These are phyloP conservation scores for Chytridium lagenaria DNA, from an alignment of 371 early-diverging fungal genomes.

Conservation along the genomic window DNA sequence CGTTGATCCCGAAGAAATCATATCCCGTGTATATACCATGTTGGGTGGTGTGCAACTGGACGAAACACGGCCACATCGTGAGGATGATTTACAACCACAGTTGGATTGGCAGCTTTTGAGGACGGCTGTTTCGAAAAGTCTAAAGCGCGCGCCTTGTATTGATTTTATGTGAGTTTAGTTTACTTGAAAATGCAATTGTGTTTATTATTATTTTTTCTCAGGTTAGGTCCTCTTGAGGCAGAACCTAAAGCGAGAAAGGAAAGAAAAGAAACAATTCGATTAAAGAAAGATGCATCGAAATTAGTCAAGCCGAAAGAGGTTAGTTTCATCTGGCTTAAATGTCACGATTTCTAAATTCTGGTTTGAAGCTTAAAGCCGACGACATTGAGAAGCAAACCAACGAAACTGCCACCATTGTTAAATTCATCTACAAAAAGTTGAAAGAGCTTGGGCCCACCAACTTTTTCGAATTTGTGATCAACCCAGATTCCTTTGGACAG, in stretches of 20 bases:
- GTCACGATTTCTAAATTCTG: too few species aligned
- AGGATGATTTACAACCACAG: slow-evolving; percentile 38
- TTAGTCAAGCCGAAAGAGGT: slow-evolving; percentile 43
- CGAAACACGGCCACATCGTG: slow-evolving; percentile 22
- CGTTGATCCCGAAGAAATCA: slow-evolving; percentile 76
- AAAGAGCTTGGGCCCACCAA: slow-evolving; percentile 68
- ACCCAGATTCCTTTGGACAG: slow-evolving; percentile 90
- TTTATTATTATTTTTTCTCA: slow-evolving; percentile 27
- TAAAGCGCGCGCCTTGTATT: slow-evolving; percentile 64
- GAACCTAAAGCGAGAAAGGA: slow-evolving; percentile 64
- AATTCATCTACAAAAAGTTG: slow-evolving; percentile 63
- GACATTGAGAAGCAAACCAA: slow-evolving; percentile 85
- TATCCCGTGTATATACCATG: slow-evolving; percentile 62
- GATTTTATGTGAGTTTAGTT: slow-evolving; percentile 69
- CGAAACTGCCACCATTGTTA: slow-evolving; percentile 85
- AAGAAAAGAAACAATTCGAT: slow-evolving; percentile 31
- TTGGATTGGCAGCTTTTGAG: slow-evolving; percentile 74
- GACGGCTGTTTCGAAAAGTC: slow-evolving; percentile 58
- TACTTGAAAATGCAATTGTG: background rate
- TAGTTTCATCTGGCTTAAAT: background rate
- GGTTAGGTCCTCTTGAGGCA: slow-evolving; percentile 71
- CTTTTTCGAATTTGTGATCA: slow-evolving; percentile 85
- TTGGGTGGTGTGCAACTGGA: slow-evolving; percentile 53
- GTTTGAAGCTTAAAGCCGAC: slow-evolving; percentile 65
- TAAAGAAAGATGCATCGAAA: slow-evolving; percentile 42